Evolutionary conservation across 306 rosid species (phyloP).

Genomic region (Fragaria nilgerrensis): DNA sequence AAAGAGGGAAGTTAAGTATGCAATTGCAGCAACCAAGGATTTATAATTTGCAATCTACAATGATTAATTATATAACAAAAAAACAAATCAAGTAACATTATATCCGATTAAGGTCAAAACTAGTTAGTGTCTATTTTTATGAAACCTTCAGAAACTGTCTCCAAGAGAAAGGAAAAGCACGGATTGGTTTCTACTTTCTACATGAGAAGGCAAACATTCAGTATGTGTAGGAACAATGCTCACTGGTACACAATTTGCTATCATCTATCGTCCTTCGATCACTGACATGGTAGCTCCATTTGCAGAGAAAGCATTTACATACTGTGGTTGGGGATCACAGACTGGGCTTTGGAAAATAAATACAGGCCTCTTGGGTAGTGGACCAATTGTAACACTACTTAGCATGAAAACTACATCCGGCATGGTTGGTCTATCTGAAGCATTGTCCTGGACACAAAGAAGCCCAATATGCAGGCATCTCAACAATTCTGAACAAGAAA

Average conservation of each 20-base stretch:
- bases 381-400: conserved; percentile 10
- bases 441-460: conserved; percentile 29
- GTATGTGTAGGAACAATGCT: not conserved
- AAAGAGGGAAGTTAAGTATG: no score
- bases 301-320: not conserved
- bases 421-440: conserved; percentile 30
- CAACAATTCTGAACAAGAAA: not conserved
- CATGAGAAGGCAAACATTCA: not conserved
- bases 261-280: conserved; percentile 18
- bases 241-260: not conserved
- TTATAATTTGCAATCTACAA: no score
- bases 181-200: not conserved
- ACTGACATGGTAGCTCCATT: not conserved
- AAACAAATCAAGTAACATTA: no score
- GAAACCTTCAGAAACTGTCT: not conserved
- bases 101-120: no score
- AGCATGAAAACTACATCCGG: conserved; percentile 18
- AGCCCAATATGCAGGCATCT: conserved; percentile 26
- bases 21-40: no score
- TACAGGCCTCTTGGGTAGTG: conserved; percentile 17
- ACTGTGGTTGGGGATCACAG: not conserved
- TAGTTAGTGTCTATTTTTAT: no score
- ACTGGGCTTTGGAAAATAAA: conserved; percentile 3
- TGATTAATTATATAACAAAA: no score
- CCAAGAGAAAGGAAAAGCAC: not conserved